phyloP scores from a whole-genome alignment of 441 rosid species.

The Gossypium davidsonii region DNA sequence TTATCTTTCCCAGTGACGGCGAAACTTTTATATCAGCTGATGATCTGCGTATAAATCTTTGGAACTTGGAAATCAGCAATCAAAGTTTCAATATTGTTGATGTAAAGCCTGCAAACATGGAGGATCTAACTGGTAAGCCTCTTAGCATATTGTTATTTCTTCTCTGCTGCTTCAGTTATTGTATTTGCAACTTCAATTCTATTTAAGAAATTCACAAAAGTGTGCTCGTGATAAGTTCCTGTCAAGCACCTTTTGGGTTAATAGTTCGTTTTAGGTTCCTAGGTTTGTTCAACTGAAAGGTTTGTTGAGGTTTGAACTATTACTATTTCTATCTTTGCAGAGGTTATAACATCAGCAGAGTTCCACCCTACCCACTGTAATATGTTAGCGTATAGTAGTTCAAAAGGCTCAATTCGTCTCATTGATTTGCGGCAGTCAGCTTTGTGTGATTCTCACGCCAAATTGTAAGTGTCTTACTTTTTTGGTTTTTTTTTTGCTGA shows the following conservation, averaged over 20 bases:
- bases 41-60: conserved; percentile 90
- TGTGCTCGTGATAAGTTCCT: background rate
- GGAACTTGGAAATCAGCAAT: conserved; percentile 95
- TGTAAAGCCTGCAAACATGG: conserved; percentile 95
- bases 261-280: background rate
- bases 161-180: background rate
- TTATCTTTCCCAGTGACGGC: conserved; percentile 57
- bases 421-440: conserved; percentile 97
- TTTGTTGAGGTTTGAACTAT: background rate
- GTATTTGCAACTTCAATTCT: background rate
- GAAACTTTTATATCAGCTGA: conserved; percentile 96
- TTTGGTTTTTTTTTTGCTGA: background rate
- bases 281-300: background rate
- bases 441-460: conserved; percentile 59
- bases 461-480: conserved; percentile 28
- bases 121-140: conserved; percentile 82
- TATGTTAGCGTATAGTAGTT: conserved; percentile 88
- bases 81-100: conserved; percentile 95
- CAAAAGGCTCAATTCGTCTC: conserved; percentile 93
- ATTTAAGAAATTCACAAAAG: background rate
- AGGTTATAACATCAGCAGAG: conserved; percentile 98
- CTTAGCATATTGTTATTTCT: background rate
- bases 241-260: background rate
- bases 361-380: conserved; percentile 95
- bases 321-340: conserved; percentile 38